Base-by-base conservation (phyloP, 371 early-diverging fungal species). In the Dichotomocladium elegans region DNA sequence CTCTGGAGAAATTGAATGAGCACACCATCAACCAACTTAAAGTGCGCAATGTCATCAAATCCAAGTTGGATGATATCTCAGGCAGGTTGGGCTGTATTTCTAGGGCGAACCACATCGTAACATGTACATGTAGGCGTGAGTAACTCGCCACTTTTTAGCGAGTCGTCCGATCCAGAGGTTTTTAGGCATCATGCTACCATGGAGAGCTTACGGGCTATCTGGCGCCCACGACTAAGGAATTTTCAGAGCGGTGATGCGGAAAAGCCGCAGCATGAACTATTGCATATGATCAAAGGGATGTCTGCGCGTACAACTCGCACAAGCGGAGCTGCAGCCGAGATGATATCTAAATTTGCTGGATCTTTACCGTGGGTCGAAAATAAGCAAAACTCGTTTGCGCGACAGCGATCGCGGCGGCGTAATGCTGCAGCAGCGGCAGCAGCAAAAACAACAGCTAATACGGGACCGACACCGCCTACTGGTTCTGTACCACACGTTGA, bases 31-130 rank as follows among this genome's bases (percentile, higher is more conserved):
- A 54, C 11, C 74, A 66, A 26, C 60, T 81, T 0, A 80, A 79
- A 54, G 78, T 83, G 22, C 76, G 70, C 33, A 81, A 79, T 30
- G 83, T 76, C 2, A 64, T 83, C 25, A 83, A 83, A 35, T 79
- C 80, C 25, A 83, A 81, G 42, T 58, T 83, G n/a, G 83, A 83
- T 22, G 83, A 83, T 60, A 77, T 83, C 9, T 81, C 83, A 24
- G 83, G 80, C 53, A 58, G 35, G n/a, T 41, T 21, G n/a, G n/a
- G n/a, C n/a, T n/a, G n/a, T n/a, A n/a, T n/a, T n/a, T n/a, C n/a
- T n/a, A 31, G 12, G 26, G 2, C 26, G n/a, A 4, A 21, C 26
- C 25, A 14, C 14, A 3, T 40, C 26, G 14, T 41, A 41, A 34
- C 9, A 7, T 19, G 28, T 29, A 22, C 8, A 41, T 46, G 19